Conservation (phyloP, 2,329 filamentous ascomycete genomes). For the Chrysoporthe austroafricana region DNA sequence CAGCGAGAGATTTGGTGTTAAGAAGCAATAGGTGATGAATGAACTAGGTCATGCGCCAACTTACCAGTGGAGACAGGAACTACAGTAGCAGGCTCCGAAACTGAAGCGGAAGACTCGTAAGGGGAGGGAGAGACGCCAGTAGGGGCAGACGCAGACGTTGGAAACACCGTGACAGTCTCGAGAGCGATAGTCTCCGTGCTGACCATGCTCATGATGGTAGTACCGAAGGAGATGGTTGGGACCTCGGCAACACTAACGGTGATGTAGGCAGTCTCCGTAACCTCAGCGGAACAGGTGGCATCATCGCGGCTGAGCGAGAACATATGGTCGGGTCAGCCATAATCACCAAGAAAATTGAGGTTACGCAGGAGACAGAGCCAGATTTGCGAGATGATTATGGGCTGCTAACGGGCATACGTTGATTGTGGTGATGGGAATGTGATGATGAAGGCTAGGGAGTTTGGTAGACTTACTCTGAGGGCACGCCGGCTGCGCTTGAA, state of each 20-base stretch:
- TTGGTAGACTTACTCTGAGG: constrained; percentile 39
- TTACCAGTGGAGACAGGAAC: constrained; percentile 24
- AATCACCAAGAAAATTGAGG: neutral
- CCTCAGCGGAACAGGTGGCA: constrained; percentile 44
- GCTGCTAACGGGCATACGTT: neutral
- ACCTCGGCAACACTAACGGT: constrained; percentile 44
- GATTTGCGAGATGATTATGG: too few species aligned
- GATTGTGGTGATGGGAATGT: neutral
- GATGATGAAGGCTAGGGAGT: neutral
- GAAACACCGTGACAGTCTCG: constrained; percentile 32
- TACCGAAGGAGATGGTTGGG: constrained; percentile 24
- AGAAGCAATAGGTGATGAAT: constrained; percentile 11
- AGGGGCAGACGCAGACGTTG: constrained; percentile 17
- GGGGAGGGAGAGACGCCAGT: constrained; percentile 11
- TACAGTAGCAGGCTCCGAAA: constrained; percentile 3
- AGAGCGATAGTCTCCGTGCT: constrained; percentile 30
- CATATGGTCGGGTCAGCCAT: neutral
- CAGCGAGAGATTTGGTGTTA: neutral
- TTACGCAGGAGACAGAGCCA: neutral
- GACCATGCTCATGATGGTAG: constrained; percentile 25
- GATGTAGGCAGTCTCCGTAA: constrained; percentile 51
- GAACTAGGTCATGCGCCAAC: constrained; percentile 9
- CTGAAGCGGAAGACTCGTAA: constrained; percentile 15
- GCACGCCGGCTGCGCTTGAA: constrained; percentile 38
- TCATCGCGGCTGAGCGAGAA: constrained; percentile 14